Evolutionary conservation across 192 early-diverging fungal genomes (phyloP).

Genomic region (Anaeromyces robustus): DNA sequence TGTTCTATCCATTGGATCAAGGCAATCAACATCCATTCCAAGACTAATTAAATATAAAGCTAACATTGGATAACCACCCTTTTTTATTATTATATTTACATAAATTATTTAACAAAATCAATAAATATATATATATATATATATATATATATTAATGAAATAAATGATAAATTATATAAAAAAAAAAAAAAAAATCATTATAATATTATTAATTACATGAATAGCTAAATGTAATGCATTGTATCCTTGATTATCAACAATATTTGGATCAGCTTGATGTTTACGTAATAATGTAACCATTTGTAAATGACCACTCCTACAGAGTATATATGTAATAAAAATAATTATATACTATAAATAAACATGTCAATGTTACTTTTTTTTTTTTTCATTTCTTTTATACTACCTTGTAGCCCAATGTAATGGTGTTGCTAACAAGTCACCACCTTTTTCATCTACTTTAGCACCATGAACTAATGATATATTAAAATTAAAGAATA

Average conservation of each 20-base stretch:
- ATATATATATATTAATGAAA: too few relatives aligned
- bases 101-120: too few relatives aligned
- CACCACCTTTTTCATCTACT: constrained; percentile 58
- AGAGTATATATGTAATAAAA: background rate
- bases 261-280: constrained; percentile 55
- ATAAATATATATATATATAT: too few relatives aligned
- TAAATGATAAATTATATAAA: background rate
- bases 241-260: constrained; percentile 73
- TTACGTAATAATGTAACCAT: constrained; percentile 56
- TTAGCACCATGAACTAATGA: constrained; percentile 50
- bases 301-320: constrained; percentile 54
- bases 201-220: constrained; percentile 29
- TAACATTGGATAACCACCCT: constrained; percentile 46
- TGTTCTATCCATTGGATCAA: constrained; percentile 67
- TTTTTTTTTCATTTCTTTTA: too few relatives aligned
- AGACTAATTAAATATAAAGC: constrained; percentile 54
- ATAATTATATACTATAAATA: background rate
- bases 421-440: constrained; percentile 69
- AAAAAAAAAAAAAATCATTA: background rate
- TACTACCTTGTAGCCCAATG: constrained; percentile 80
- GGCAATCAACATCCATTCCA: constrained; percentile 50
- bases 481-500: too few relatives aligned
- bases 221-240: constrained; percentile 77
- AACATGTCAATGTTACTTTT: too few relatives aligned
- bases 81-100: background rate